A percentile compares a stretch with the other conserved stretches of the same genome.
Evolutionary conservation across 2,329 filamentous ascomycete genomes (phyloP).

Genomic region (Fusarium temperatum): DNA sequence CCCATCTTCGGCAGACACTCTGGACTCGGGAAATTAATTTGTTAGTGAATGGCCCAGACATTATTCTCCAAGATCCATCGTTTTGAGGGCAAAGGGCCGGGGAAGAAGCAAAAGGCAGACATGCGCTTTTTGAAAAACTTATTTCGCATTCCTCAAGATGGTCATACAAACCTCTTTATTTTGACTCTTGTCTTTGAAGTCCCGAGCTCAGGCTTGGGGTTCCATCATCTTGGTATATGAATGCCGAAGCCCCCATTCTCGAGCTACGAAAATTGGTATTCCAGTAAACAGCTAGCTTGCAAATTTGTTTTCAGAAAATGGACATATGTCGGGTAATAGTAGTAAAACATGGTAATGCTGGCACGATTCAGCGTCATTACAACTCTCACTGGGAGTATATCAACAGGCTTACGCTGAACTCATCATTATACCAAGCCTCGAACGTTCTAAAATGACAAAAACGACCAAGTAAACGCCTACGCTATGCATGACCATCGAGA

Average conservation of each 20-base stretch:
- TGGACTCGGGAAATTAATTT: background rate
- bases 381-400: too few species aligned
- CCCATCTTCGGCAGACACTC: background rate
- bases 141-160: too few species aligned
- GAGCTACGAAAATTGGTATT: too few species aligned
- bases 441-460: background rate
- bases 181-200: background rate
- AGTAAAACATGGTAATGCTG: background rate
- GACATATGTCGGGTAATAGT: rapidly evolving
- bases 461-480: conserved; percentile 36
- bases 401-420: background rate
- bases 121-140: too few species aligned
- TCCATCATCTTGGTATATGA: background rate
- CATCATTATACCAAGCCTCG: background rate
- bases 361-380: background rate
- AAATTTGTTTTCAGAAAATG: too few species aligned
- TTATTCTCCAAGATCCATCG: background rate
- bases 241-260: too few species aligned
- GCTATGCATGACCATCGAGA: conserved; percentile 33
- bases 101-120: background rate
- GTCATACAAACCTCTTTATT: rapidly evolving
- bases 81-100: background rate
- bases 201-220: background rate
- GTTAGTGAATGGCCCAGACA: background rate
- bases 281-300: background rate